Evolutionary conservation across 192 early-diverging fungal genomes (phyloP).

Genomic region (Entophlyctis luteolus): DNA sequence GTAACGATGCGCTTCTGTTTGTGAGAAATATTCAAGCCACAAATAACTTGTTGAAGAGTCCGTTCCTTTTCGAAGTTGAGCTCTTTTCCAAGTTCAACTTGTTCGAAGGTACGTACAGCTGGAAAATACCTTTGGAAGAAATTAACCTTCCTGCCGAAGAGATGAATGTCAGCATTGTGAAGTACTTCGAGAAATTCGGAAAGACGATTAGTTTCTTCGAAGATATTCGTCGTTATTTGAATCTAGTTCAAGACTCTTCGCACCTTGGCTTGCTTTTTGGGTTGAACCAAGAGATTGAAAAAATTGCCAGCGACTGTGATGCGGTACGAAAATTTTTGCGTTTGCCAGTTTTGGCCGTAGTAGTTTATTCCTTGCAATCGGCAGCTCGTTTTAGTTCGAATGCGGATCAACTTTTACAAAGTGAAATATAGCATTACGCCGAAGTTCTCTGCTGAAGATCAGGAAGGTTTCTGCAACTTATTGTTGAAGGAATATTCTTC

Average conservation of each 20-base stretch:
- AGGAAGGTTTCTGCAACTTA: slow-evolving; percentile 21
- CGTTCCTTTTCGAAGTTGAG: slow-evolving; percentile 69
- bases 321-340: too few species aligned
- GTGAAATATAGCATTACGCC: not conserved
- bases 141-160: too few species aligned
- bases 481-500: slow-evolving; percentile 42
- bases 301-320: too few species aligned
- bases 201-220: slow-evolving; percentile 68
- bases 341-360: too few species aligned
- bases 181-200: slow-evolving; percentile 64
- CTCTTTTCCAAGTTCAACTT: slow-evolving; percentile 27
- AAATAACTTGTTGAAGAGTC: slow-evolving; percentile 53
- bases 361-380: too few species aligned
- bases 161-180: too few species aligned
- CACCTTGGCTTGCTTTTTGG: not conserved
- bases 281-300: too few species aligned
- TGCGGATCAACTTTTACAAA: slow-evolving; percentile 21
- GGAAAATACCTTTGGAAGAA: too few species aligned
- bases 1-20: not conserved
- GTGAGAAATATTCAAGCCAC: slow-evolving; percentile 1
- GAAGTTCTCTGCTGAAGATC: not conserved
- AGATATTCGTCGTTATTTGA: slow-evolving; percentile 63
- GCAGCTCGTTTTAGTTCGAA: slow-evolving; percentile 12
- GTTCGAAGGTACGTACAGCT: slow-evolving; percentile 1
- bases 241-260: not conserved